Evolutionary conservation across 208 protist genomes (phyloP).

Genomic region (Crithidia bombi): DNA sequence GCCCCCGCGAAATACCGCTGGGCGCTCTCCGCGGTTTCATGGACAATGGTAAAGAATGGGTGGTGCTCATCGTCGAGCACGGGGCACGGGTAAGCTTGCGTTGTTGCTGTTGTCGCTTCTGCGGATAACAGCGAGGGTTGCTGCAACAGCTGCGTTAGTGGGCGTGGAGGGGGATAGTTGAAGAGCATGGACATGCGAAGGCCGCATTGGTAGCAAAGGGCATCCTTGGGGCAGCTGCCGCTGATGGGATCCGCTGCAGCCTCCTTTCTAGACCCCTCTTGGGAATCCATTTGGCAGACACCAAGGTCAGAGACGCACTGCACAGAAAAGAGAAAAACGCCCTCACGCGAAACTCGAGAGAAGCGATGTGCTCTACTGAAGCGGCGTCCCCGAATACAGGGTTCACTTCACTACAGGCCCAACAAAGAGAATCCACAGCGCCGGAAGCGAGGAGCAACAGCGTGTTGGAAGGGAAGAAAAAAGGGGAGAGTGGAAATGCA

Average conservation of each 20-base stretch:
- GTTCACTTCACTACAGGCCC: no score
- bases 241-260: not conserved
- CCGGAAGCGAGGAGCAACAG: not conserved
- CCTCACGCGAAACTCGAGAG: no score
- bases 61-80: conserved; percentile 66
- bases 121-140: not conserved
- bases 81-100: conserved; percentile 36
- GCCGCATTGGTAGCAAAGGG: conserved; percentile 79
- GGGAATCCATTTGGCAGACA: not conserved
- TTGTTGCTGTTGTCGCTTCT: not conserved
- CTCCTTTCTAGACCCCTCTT: not conserved
- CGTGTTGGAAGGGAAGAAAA: not conserved
- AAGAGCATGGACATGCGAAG: conserved; percentile 89
- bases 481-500: not conserved
- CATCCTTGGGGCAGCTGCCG: conserved; percentile 30
- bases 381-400: no score
- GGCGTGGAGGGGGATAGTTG: conserved; percentile 48
- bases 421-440: no score
- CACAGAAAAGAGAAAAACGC: no score
- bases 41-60: conserved; percentile 71
- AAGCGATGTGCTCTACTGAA: no score
- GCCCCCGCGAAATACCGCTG: conserved; percentile 50
- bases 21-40: conserved; percentile 66
- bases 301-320: no score
- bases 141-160: conserved; percentile 29